phyloP scores from a whole-genome alignment of 192 early-diverging fungal genomes.

The Podila clonocystis region DNA sequence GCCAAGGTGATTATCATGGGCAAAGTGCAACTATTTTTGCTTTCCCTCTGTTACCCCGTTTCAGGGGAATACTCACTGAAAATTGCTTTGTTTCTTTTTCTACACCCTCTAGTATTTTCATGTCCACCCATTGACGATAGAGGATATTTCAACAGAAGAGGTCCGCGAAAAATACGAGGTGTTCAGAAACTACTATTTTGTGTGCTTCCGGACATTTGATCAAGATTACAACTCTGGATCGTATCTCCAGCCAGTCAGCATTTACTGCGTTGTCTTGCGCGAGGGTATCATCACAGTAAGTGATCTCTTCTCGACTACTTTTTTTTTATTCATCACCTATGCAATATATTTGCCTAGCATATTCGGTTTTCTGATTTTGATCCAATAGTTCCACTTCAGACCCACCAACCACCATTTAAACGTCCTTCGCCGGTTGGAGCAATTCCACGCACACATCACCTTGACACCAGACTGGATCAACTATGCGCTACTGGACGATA shows the following conservation, averaged over 20 bases:
- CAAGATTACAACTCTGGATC: slow-evolving; percentile 66
- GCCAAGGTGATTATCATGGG: slow-evolving; percentile 53
- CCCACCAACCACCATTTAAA: slow-evolving; percentile 84
- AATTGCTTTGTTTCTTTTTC: background rate
- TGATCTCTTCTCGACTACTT: background rate
- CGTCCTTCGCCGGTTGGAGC: slow-evolving; percentile 86
- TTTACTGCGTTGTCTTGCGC: slow-evolving; percentile 75
- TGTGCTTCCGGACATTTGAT: slow-evolving; percentile 86
- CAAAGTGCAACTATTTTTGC: background rate
- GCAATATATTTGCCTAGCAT: background rate
- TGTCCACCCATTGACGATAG: slow-evolving; percentile 81
- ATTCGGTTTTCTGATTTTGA: background rate
- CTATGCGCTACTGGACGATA: slow-evolving; percentile 95
- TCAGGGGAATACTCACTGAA: too few relatives aligned
- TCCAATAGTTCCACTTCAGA: slow-evolving; percentile 79
- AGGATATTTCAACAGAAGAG: slow-evolving; percentile 91
- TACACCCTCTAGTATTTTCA: slow-evolving; percentile 61
- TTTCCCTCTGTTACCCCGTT: background rate
- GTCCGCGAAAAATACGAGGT: slow-evolving; percentile 95
- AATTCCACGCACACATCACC: slow-evolving; percentile 84
- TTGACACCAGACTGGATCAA: slow-evolving; percentile 97
- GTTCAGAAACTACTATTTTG: slow-evolving; percentile 90
- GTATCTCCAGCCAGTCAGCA: slow-evolving; percentile 73
- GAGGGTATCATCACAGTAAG: slow-evolving; percentile 75
- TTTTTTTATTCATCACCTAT: background rate